Conservation (phyloP, 176 grass and related monocot genomes). For the Rhynchospora pubera region DNA sequence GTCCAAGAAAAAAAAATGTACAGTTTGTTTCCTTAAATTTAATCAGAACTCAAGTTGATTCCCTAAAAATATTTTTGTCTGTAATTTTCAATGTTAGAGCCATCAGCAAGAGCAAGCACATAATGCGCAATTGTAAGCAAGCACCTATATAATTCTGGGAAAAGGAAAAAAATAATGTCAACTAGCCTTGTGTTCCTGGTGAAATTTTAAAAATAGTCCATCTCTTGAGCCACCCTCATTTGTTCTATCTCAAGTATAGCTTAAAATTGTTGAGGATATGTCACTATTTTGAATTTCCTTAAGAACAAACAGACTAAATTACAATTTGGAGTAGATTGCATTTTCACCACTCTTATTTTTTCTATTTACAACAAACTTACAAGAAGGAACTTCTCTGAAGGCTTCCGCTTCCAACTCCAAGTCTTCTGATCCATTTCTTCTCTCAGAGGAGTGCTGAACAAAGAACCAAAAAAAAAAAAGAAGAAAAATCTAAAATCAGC, state of each 20-base stretch:
- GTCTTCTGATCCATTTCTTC: slow-evolving; percentile 74
- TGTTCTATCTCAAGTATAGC: background rate
- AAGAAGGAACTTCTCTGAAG: slow-evolving; percentile 42
- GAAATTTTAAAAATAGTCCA: background rate
- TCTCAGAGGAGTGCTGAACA: background rate
- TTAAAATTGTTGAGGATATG: slow-evolving; percentile 16
- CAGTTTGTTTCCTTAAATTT: background rate
- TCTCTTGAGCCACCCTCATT: background rate
- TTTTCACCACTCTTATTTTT: slow-evolving; percentile 29
- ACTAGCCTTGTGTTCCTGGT: background rate
- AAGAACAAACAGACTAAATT: background rate
- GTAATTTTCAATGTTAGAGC: background rate
- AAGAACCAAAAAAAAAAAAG: background rate
- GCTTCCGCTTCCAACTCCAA: slow-evolving; percentile 90
- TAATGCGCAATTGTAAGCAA: background rate
- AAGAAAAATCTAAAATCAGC: background rate
- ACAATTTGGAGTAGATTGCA: background rate
- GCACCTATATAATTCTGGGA: background rate
- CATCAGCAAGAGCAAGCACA: background rate
- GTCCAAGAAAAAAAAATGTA: background rate
- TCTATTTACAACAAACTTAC: slow-evolving; percentile 26
- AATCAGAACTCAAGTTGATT: background rate
- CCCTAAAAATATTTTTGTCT: background rate
- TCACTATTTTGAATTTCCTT: background rate
- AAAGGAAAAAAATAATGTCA: background rate